phyloP scores from a whole-genome alignment of 345 rosid genomes.

The Clausena lansium region DNA sequence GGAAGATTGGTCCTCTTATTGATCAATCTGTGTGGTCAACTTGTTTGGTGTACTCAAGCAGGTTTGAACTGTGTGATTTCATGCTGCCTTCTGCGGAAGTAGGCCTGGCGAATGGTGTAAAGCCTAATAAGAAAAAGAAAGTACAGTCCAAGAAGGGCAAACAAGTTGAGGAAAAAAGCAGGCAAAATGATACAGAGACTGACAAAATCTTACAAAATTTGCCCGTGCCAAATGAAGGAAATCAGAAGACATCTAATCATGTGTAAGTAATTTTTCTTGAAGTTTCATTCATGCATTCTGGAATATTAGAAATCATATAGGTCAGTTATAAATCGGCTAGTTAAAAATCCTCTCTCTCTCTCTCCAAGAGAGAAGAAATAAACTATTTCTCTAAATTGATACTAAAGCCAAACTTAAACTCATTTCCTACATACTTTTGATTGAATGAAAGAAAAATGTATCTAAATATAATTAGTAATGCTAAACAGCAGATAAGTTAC shows the following conservation, averaged over 20 bases:
- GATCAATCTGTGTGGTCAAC: not conserved
- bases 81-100: not conserved
- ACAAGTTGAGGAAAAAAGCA: not conserved
- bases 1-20: not conserved
- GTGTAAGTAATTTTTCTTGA: conserved; percentile 1
- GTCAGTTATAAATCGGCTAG: not conserved
- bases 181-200: not conserved
- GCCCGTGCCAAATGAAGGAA: not conserved
- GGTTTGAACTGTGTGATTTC: not conserved
- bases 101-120: conserved; percentile 7
- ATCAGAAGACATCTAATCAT: not conserved
- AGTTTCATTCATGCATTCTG: not conserved
- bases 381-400: not conserved
- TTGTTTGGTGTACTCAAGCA: not conserved
- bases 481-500: not conserved
- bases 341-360: not conserved
- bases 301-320: not conserved
- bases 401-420: not conserved
- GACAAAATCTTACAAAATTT: not conserved
- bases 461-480: not conserved
- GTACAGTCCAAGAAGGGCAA: not conserved
- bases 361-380: not conserved
- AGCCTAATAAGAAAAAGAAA: conserved; percentile 20
- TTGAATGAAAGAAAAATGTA: not conserved
- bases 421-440: not conserved